phyloP scores from a whole-genome alignment of 2,329 filamentous ascomycete genomes.

The Fusarium fracticaudum region DNA sequence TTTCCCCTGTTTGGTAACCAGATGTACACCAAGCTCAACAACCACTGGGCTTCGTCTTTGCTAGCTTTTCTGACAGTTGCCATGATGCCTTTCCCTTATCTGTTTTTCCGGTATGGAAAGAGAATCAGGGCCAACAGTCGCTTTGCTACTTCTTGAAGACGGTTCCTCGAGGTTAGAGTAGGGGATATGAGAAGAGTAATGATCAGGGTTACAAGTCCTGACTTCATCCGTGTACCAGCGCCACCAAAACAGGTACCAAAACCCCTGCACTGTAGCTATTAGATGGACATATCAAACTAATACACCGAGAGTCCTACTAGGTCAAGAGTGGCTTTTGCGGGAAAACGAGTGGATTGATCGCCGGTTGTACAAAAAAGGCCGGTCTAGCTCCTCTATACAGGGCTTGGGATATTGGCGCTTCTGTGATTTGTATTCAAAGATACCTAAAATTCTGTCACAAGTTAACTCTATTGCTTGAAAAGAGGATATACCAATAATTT shows the following conservation, averaged over 20 bases:
- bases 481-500: too few relatives aligned
- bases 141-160: slow-evolving; percentile 54
- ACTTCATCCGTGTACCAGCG: neutral
- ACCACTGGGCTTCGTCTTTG: slow-evolving; percentile 74
- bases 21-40: slow-evolving; percentile 75
- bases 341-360: slow-evolving; percentile 7
- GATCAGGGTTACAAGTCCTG: neutral
- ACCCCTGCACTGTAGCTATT: neutral
- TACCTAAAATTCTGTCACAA: neutral
- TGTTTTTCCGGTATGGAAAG: slow-evolving; percentile 71
- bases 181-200: neutral
- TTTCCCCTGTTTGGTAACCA: slow-evolving; percentile 81
- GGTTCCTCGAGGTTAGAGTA: neutral
- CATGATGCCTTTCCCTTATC: slow-evolving; percentile 72
- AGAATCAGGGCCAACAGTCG: slow-evolving; percentile 63
- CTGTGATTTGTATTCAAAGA: neutral
- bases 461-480: neutral
- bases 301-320: neutral
- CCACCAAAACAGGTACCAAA: slow-evolving; percentile 21
- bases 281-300: neutral
- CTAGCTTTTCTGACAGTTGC: slow-evolving; percentile 68
- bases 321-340: neutral
- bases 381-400: neutral
- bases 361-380: slow-evolving; percentile 13
- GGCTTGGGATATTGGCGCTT: slow-evolving; percentile 5